These are phyloP conservation scores for Euphrasia arctica DNA, from an alignment of 305 asterid species.

Conservation along the genomic window DNA sequence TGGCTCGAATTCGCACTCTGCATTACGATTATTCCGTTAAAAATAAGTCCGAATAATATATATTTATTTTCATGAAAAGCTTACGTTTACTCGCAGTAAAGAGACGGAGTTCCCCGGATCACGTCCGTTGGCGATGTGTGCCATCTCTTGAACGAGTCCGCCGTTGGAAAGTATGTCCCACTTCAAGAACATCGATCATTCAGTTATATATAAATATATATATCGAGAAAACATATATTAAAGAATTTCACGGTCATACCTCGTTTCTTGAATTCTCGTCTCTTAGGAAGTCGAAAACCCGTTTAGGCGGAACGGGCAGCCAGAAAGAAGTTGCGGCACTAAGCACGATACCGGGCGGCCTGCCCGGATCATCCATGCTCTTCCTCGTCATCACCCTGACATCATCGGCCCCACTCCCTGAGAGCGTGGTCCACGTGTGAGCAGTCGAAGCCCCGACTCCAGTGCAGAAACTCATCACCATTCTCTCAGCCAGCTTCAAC, in stretches of 20 bases:
- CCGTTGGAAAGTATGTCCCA: conserved; percentile 98
- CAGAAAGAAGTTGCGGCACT: conserved; percentile 99
- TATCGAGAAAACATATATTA: too few relatives aligned
- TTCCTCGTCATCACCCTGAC: conserved; percentile 96
- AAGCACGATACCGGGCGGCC: conserved; percentile 96
- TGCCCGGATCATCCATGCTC: conserved; percentile 95
- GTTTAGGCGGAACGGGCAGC: conserved; percentile 82
- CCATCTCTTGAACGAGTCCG: conserved; percentile 97
- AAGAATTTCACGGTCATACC: too few relatives aligned
- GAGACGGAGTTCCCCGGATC: conserved; percentile 89
- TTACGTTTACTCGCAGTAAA: conserved; percentile 80
- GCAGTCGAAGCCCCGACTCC: conserved; percentile 98
- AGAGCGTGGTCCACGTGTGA: conserved; percentile 89
- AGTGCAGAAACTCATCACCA: conserved; percentile 93
- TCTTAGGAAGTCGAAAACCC: conserved; percentile 78
- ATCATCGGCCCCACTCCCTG: conserved; percentile 93
- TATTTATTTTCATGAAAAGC: too few relatives aligned
- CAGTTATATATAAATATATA: too few relatives aligned
- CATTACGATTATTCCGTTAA: conserved; percentile 8
- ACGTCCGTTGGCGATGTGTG: conserved; percentile 93
- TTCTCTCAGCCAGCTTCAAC: conserved; percentile 90
- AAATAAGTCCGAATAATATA: too few relatives aligned
- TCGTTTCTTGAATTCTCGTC: conserved; percentile 89
- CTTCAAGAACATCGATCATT: conserved; percentile 31
- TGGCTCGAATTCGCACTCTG: conserved; percentile 95